These are phyloP conservation scores for Trypanosoma mega DNA, from an alignment of 208 protist species.

Conservation along the genomic window DNA sequence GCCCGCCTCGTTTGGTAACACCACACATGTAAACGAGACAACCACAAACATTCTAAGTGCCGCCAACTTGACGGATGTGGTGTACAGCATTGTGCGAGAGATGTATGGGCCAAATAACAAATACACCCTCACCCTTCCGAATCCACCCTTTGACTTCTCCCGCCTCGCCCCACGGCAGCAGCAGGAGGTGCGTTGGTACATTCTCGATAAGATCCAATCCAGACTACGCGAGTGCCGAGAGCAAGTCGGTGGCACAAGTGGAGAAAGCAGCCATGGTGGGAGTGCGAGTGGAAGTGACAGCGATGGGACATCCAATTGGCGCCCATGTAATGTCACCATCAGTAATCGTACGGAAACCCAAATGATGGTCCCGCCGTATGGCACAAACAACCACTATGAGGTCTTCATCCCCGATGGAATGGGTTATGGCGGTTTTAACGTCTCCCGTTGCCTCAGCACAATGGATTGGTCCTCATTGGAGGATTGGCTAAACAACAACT, in stretches of 20 bases:
- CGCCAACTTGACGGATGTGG: conserved; percentile 15
- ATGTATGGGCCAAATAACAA: conserved; percentile 21
- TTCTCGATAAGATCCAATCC: conserved; percentile 26
- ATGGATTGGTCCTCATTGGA: conserved; percentile 38
- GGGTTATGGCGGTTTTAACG: conserved; percentile 33
- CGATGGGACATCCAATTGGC: not conserved
- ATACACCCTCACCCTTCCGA: conserved; percentile 28
- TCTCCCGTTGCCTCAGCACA: conserved; percentile 38
- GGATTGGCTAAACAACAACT: conserved; percentile 24
- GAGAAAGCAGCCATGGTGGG: not conserved
- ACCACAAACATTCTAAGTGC: conserved; percentile 28
- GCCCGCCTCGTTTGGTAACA: conserved; percentile 43
- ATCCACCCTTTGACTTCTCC: conserved; percentile 30
- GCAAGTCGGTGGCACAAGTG: not conserved
- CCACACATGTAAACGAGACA: conserved; percentile 26
- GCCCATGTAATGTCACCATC: conserved; percentile 24
- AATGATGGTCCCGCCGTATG: conserved; percentile 5
- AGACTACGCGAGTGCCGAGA: conserved; percentile 26
- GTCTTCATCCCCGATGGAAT: conserved; percentile 42
- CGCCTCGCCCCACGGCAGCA: conserved; percentile 25
- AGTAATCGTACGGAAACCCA: conserved; percentile 44
- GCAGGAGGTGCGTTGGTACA: conserved; percentile 41
- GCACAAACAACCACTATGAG: conserved; percentile 32
- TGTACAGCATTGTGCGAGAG: conserved; percentile 15
- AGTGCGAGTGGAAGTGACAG: not conserved